Percentiles rank a stretch among this genome's conserved stretches.
Conservation (phyloP, 208 protist genomes). For the Trypanosoma platydactyli region DNA sequence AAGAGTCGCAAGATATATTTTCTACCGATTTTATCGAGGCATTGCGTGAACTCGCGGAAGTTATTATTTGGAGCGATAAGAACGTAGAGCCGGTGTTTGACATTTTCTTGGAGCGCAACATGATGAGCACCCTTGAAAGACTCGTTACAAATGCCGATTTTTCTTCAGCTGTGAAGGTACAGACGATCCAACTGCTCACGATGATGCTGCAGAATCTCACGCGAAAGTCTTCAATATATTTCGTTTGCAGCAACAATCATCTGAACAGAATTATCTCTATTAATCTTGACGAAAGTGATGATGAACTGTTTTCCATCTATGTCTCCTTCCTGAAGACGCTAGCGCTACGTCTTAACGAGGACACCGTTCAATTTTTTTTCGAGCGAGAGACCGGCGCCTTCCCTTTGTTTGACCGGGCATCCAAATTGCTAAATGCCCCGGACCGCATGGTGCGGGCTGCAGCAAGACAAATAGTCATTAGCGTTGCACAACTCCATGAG, state of each 20-base stretch:
- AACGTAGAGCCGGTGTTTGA: slow-evolving; percentile 67
- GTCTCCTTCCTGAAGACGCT: slow-evolving; percentile 86
- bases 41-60: slow-evolving; percentile 68
- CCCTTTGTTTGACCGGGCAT: slow-evolving; percentile 69
- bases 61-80: slow-evolving; percentile 85
- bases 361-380: slow-evolving; percentile 88
- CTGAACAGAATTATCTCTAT: slow-evolving; percentile 86
- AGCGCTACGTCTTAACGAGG: slow-evolving; percentile 70
- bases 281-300: slow-evolving; percentile 57
- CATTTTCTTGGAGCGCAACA: slow-evolving; percentile 55
- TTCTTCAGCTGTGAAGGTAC: slow-evolving; percentile 54
- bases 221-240: slow-evolving; percentile 61
- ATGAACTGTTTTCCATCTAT: slow-evolving; percentile 80
- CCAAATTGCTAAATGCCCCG: slow-evolving; percentile 46
- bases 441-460: slow-evolving; percentile 82
- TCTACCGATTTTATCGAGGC: slow-evolving; percentile 26
- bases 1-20: slow-evolving; percentile 26
- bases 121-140: slow-evolving; percentile 71
- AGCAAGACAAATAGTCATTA: slow-evolving; percentile 81
- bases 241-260: slow-evolving; percentile 86
- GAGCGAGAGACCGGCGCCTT: slow-evolving; percentile 53
- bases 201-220: slow-evolving; percentile 81
- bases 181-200: slow-evolving; percentile 69
- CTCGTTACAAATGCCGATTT: slow-evolving; percentile 64
- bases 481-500: slow-evolving; percentile 59